Evolutionary conservation across 352 stramenopile genomes (phyloP).

Genomic region (Globisporangium uncinulatum): DNA sequence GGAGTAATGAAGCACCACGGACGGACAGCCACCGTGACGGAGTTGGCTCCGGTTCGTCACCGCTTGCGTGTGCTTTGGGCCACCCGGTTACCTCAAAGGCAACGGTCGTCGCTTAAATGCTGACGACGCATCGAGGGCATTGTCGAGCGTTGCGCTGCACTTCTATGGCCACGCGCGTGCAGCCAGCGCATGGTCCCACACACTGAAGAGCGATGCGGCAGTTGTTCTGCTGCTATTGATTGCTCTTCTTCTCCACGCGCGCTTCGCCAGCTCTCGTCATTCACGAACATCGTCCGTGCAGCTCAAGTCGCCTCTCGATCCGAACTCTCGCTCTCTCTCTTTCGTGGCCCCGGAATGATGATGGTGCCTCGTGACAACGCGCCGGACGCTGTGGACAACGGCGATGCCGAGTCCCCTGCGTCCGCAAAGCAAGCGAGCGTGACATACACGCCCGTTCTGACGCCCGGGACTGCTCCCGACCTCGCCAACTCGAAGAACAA

Average conservation of each 20-base stretch:
- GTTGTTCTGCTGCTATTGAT: too few relatives aligned
- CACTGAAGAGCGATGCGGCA: background rate
- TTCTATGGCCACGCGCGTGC: too few relatives aligned
- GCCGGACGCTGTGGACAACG: background rate
- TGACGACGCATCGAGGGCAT: background rate
- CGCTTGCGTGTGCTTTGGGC: too few relatives aligned
- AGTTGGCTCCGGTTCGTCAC: too few relatives aligned
- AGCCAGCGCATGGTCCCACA: background rate
- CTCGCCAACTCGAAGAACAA: background rate
- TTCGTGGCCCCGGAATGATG: background rate
- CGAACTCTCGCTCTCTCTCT: background rate
- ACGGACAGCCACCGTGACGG: too few relatives aligned
- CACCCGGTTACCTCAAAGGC: too few relatives aligned
- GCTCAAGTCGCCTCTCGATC: background rate
- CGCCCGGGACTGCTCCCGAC: background rate
- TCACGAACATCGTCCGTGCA: background rate
- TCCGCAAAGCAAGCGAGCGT: background rate
- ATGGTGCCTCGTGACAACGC: background rate
- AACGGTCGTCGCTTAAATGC: too few relatives aligned
- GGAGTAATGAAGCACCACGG: too few relatives aligned
- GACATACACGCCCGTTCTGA: background rate
- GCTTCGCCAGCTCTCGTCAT: background rate
- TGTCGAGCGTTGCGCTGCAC: background rate
- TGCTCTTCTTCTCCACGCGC: background rate
- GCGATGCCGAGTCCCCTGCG: background rate